Base-by-base conservation (phyloP, 2,329 filamentous ascomycete species). In the Fusarium decemcellulare region DNA sequence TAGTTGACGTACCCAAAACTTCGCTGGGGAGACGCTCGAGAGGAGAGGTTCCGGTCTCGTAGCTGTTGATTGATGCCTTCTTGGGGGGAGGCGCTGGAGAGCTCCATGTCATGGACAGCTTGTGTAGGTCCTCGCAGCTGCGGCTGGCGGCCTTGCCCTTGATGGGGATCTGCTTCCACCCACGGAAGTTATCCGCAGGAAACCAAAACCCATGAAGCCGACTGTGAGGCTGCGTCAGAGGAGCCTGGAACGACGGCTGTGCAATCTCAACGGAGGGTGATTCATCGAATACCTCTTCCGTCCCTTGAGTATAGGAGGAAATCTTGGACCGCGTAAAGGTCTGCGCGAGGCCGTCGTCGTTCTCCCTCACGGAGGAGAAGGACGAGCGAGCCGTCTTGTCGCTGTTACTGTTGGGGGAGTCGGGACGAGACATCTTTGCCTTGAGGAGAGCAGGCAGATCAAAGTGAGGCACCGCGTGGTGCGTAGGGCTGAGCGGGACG, bases 1-100 rank as follows among this genome's bases (percentile, higher is more conserved):
- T 60, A 44, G 14, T 61, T 42, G 51, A 75, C 90, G 81, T 85
- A 93, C 92, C 88, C 61, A 93, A 86, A 68, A 94, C 83, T 80
- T 94, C 92, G 54, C 87, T 84, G 1, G 92, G 92, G 8, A 95
- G 84, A 65, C 79, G 87, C 82, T 94, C 92, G 42, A 95, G 81
- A 29, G 86, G 83, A 23, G 91, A 83, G 23, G 82, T 76, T 60
- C 88, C 87, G n/a, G 84, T 79, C 23, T 78, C 71, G 64, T 78
- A 77, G 54, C 62, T 68, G 59, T 75, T 67, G n/a, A 58, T 42
- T 6, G 59, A 57, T 14, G 62, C 55, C 67, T 79, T 80, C 66
- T 77, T 48, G 10, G 18, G n/a, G 48, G 66, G 74, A 64, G 78
- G 70, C 59, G 76, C 71, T 18, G 82, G 79, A 52, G 81, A 78